Evolutionary conservation across 371 early-diverging fungal genomes (phyloP).

Genomic region (Apophysomyces variabilis): DNA sequence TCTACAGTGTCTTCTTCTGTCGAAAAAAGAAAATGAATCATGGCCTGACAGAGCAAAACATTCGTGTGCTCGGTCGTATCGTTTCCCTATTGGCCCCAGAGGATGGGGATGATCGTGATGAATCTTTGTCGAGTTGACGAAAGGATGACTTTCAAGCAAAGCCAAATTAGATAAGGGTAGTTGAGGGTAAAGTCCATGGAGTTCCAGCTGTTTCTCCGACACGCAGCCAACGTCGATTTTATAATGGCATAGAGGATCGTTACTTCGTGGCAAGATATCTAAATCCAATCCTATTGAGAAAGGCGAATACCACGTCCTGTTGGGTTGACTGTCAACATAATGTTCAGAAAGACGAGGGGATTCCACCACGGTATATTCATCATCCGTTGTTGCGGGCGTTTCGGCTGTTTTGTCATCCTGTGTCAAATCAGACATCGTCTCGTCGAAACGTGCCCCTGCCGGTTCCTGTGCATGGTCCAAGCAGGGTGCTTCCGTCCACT

Average conservation of each 20-base stretch:
- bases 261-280: conserved; percentile 13
- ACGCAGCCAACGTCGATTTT: background rate
- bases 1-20: conserved; percentile 7
- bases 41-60: background rate
- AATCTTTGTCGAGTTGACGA: background rate
- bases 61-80: background rate
- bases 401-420: background rate
- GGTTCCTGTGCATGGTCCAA: background rate
- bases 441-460: background rate
- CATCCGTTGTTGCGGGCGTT: conserved; percentile 1
- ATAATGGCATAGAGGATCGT: conserved; percentile 5
- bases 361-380: conserved; percentile 1
- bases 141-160: conserved; percentile 15
- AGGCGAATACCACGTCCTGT: conserved; percentile 27
- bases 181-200: conserved; percentile 3
- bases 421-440: background rate
- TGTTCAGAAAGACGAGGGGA: background rate
- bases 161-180: conserved; percentile 3
- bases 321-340: conserved; percentile 38
- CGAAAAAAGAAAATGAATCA: conserved; percentile 1
- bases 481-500: too few relatives aligned
- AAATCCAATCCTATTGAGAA: conserved; percentile 11
- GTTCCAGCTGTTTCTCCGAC: background rate
- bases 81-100: conserved; percentile 5
- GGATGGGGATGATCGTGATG: conserved; percentile 3